Conservation (phyloP, 352 stramenopile species). For the Phytophthora tubulina region DNA sequence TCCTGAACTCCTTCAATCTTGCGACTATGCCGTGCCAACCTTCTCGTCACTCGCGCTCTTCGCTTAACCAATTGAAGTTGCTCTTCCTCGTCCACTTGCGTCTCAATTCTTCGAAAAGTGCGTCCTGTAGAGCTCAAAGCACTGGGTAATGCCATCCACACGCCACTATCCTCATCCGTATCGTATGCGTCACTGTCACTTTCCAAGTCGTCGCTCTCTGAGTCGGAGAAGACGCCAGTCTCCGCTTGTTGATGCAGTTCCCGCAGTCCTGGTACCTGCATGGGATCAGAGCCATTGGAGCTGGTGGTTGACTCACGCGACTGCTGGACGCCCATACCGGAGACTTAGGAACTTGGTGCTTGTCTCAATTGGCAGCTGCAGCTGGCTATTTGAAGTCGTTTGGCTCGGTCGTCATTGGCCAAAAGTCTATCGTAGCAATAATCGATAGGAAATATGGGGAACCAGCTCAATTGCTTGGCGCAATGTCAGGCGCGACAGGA, state of each 20-base stretch:
- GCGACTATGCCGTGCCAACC: slow-evolving; percentile 80
- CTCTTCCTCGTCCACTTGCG: slow-evolving; percentile 57
- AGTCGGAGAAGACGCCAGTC: slow-evolving; percentile 45
- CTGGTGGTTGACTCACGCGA: slow-evolving; percentile 6
- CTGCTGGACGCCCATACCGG: slow-evolving; percentile 33
- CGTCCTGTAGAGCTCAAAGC: slow-evolving; percentile 57
- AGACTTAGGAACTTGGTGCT: background rate
- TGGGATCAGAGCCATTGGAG: background rate
- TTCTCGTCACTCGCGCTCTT: slow-evolving; percentile 63
- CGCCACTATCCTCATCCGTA: slow-evolving; percentile 16
- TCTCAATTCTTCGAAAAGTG: slow-evolving; percentile 66
- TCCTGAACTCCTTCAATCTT: slow-evolving; percentile 1
- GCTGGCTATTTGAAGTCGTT: slow-evolving; percentile 26
- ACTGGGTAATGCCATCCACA: slow-evolving; percentile 68
- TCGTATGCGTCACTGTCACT: slow-evolving; percentile 31
- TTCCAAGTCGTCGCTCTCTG: slow-evolving; percentile 36
- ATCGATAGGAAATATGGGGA: slow-evolving; percentile 57
- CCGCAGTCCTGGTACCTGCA: too few species aligned
- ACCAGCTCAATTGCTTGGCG: slow-evolving; percentile 83
- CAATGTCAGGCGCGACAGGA: slow-evolving; percentile 79
- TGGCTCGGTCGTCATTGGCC: slow-evolving; percentile 15
- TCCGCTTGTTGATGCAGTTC: slow-evolving; percentile 33
- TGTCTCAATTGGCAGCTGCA: slow-evolving; percentile 12
- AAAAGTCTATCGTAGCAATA: slow-evolving; percentile 12
- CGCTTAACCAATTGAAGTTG: slow-evolving; percentile 70